Percentiles rank a stretch among this genome's conserved stretches.
Conservation (phyloP, 352 stramenopile species). For the Pythium aquatile region DNA sequence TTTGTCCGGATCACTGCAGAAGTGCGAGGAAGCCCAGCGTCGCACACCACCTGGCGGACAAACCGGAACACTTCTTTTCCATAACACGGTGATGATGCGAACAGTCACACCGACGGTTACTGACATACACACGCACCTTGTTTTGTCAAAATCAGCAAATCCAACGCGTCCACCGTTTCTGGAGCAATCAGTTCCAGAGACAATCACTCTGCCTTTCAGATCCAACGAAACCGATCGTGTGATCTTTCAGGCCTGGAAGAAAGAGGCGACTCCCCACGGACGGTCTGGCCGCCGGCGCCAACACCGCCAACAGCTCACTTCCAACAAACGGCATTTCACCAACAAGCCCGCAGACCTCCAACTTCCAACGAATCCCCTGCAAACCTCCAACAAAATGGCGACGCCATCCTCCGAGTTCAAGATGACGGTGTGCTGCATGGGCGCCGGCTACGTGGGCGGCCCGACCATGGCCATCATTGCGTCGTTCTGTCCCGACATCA, state of each 20-base stretch:
- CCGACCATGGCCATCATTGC: slow-evolving; percentile 99
- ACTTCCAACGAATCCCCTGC: neutral
- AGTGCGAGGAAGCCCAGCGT: slow-evolving; percentile 2
- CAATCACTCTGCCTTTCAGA: slow-evolving; percentile 5
- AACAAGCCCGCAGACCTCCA: neutral
- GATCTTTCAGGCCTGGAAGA: neutral
- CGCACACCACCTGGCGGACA: neutral
- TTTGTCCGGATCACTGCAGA: neutral
- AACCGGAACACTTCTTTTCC: slow-evolving; percentile 2
- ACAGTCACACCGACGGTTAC: neutral
- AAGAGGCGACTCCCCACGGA: neutral
- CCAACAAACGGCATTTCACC: slow-evolving; percentile 2
- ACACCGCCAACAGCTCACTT: neutral
- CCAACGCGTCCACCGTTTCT: neutral
- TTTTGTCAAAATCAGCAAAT: neutral
- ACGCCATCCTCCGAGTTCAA: slow-evolving; percentile 41
- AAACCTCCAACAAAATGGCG: slow-evolving; percentile 8
- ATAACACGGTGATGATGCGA: neutral
- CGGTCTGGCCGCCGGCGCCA: neutral
- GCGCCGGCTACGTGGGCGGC: slow-evolving; percentile 98
- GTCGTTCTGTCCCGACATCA: slow-evolving; percentile 95
- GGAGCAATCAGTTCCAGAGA: neutral
- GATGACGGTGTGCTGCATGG: slow-evolving; percentile 96
- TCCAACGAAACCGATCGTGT: slow-evolving; percentile 4
- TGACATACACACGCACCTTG: neutral